Evolutionary conservation across 441 rosid genomes (phyloP).

Genomic region (Brassica hybrid): DNA sequence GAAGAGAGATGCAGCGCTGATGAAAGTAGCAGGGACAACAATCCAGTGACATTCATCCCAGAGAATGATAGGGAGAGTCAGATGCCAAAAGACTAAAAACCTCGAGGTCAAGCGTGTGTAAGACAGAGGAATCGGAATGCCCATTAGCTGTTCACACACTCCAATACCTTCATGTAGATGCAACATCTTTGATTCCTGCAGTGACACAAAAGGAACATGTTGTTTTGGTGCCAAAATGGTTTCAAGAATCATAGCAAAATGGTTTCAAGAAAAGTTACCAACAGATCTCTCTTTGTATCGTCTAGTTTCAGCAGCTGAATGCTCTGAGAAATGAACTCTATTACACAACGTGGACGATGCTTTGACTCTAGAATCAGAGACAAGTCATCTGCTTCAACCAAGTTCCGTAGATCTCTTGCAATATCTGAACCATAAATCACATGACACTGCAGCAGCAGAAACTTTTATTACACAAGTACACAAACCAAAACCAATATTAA

Average conservation of each 20-base stretch:
- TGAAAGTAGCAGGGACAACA: conserved; percentile 93
- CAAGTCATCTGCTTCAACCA: conserved; percentile 80
- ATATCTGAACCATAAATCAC: conserved; percentile 75
- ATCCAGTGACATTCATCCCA: conserved; percentile 99
- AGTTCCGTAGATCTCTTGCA: conserved; percentile 59
- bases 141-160: conserved; percentile 82
- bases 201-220: neutral
- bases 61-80: conserved; percentile 88
- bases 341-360: conserved; percentile 85
- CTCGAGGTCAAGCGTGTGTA: conserved; percentile 95
- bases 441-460: conserved; percentile 64
- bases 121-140: conserved; percentile 87
- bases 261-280: conserved; percentile 58
- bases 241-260: conserved; percentile 11
- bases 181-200: conserved; percentile 73
- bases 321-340: conserved; percentile 82
- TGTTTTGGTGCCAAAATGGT: neutral
- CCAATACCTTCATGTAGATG: conserved; percentile 86
- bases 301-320: conserved; percentile 65
- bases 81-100: conserved; percentile 94
- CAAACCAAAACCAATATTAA: neutral
- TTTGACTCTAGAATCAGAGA: conserved; percentile 68
- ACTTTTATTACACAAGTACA: conserved; percentile 1
- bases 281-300: conserved; percentile 62
- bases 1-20: conserved; percentile 92